Conservation (phyloP, 2,329 filamentous ascomycete genomes). For the Diatrype stigma region DNA sequence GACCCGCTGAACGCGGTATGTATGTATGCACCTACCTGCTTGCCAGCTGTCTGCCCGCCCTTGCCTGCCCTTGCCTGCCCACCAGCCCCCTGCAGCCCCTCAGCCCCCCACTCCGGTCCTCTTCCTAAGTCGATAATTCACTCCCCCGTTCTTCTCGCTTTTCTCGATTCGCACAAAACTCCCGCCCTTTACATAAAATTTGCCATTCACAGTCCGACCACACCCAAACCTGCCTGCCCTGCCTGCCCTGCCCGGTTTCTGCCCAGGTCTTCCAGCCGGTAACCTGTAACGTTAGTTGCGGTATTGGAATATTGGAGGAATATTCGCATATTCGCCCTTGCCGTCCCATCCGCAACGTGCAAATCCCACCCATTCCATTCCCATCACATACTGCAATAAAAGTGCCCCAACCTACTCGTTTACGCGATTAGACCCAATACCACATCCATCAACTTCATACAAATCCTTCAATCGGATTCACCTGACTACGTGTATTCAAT, state of each 20-base stretch:
- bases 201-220: neutral
- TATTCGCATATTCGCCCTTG: neutral
- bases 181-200: neutral
- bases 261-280: neutral
- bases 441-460: neutral
- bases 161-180: neutral
- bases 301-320: neutral
- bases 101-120: neutral
- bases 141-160: neutral
- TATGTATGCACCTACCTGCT: too few species aligned
- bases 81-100: neutral
- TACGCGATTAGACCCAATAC: constrained; percentile 1
- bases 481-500: neutral
- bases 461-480: neutral
- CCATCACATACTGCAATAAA: neutral
- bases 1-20: neutral
- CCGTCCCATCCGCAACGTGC: neutral
- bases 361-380: neutral
- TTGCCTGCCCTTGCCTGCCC: too few species aligned
- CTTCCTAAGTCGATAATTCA: neutral
- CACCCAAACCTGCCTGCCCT: too few species aligned
- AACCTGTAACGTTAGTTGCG: neutral
- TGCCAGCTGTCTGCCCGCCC: too few species aligned
- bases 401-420: neutral
- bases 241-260: too few species aligned